Evolutionary conservation across 1,284 basidiomycete genomes (phyloP), one percentile per base, ranked within the genome.

Genomic region (Meripilus lineatus): DNA sequence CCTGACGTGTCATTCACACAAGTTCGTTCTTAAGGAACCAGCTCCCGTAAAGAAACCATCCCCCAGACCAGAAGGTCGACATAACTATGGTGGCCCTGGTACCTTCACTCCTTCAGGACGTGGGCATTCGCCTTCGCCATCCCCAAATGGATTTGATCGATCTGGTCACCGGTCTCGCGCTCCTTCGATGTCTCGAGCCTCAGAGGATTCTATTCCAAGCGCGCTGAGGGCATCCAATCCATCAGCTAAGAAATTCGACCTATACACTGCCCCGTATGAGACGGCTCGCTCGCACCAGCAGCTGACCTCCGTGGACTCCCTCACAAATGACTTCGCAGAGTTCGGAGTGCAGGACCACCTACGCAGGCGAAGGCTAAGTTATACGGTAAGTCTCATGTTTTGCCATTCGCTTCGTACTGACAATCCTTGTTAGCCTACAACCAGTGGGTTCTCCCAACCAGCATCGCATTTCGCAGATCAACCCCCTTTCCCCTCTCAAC

Each of bases 181-280:
- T 59, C 67, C 21, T 67, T 67, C 23, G 65, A 72, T 43, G 28
- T 30, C 8, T 57, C 65, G 24, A 71, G 74, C 35, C 68, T n/a
- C n/a, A n/a, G n/a, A 71, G 36, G 76, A 81, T 53, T 70, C 72
- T 42, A 64, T 81, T n/a, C 72, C 83, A 0, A 73, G 76, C 11
- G 70, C 74, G 8, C 51, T 88, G 34, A 67, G 79, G 42, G 63
- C 75, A 18, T 81, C 82, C 2, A 77, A 66, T 51, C 81, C 83
- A 11, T 59, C 75, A 25, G 73, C 75, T 2, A n/a, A n/a, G n/a
- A 70, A 75, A 42, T 65, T 83, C 2, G 79, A 86, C 54, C 67
- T 89, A n/a, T 90, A 90, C 58, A 75, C 75, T 26, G 77, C 88
- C 0, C 76, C 81, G 1, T 90, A 90, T 54, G 84, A 72, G 35